These are phyloP conservation scores for Hypoxylon lenormandii DNA, from an alignment of 495 filamentous ascomycete genomes.

Conservation along the genomic window DNA sequence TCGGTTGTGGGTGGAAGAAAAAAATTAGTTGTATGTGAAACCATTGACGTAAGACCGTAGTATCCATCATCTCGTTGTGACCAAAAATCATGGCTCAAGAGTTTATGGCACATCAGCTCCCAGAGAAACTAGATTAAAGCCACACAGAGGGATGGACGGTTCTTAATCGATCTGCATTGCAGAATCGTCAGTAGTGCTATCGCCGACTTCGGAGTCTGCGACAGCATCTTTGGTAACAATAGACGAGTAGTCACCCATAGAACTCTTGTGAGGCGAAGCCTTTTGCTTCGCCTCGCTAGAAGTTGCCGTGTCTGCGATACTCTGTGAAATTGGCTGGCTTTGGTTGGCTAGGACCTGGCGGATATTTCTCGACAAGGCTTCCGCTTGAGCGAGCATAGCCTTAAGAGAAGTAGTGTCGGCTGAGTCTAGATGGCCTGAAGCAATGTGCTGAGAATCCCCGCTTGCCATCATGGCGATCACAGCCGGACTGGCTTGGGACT, in stretches of 20 bases:
- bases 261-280: constrained; percentile 22
- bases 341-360: constrained; percentile 30
- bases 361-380: constrained; percentile 34
- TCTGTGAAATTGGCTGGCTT: constrained; percentile 13
- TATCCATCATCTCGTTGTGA: constrained; percentile 3
- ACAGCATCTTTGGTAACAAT: constrained; percentile 9
- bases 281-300: constrained; percentile 9
- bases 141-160: not conserved
- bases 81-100: constrained; percentile 5
- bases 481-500: constrained; percentile 54
- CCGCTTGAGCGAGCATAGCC: constrained; percentile 47
- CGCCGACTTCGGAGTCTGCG: constrained; percentile 10
- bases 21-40: constrained; percentile 7
- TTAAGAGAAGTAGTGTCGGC: constrained; percentile 43
- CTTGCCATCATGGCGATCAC: constrained; percentile 54
- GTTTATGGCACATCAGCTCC: constrained; percentile 3
- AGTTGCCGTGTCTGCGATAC: not conserved
- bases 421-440: constrained; percentile 34
- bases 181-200: constrained; percentile 32
- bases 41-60: constrained; percentile 10
- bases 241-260: constrained; percentile 30
- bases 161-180: constrained; percentile 49
- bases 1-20: not conserved
- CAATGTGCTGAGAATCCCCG: constrained; percentile 50
- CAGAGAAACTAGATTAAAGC: not conserved